Base-by-base conservation (phyloP, 352 stramenopile species). In the Phytophthora pisi region DNA sequence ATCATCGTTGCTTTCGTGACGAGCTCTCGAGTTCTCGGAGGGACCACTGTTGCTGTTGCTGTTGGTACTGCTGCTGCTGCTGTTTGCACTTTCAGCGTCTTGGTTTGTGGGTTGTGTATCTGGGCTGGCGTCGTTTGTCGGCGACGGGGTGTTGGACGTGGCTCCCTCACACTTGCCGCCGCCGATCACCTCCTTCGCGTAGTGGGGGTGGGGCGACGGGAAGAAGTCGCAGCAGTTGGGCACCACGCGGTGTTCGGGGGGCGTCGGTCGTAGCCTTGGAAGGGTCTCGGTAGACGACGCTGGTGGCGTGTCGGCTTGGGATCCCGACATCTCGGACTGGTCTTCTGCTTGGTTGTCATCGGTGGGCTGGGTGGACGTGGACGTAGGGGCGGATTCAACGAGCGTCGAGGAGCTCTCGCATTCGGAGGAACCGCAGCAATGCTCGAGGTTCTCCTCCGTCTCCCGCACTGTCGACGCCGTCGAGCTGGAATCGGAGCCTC, bases 181-280 rank as follows among this genome's bases (percentile, higher is more conserved):
- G 64, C 28, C 71, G 34, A 79, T 67, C 34, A 57, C 53, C 38
- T 76, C 67, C 52, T 79, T 79, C 24, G 54, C 49, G 20, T 71
- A 79, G 43, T 79, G 71, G 52, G 67, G 71, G 38, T 76, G 67
- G 11, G 71, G 62, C 0, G 71, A 79, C 11, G 71, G 68, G 50
- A 75, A 79, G 43, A 57, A 76, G 43, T 79, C 71, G 47, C 71
- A 79, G 67, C 71, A 79, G 18, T 79, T 76, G 16, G 71, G 67
- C 9, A 72, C 43, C 7, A 79, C 67, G 36, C 58, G 64, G 43
- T 49, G 49, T 23, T 36, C 16, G 3, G 59, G 67, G 51, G 67
- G 20, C 26, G 51, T 70, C 24, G 59, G 62, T 66, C 43, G 62
- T 38, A 76, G 47, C 18, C 51, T 65, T 36, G 71, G 71, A 26